Conservation (phyloP, 225 moss, liverwort and hornwort genomes). For the Bryoerythrophyllum caledonicum region DNA sequence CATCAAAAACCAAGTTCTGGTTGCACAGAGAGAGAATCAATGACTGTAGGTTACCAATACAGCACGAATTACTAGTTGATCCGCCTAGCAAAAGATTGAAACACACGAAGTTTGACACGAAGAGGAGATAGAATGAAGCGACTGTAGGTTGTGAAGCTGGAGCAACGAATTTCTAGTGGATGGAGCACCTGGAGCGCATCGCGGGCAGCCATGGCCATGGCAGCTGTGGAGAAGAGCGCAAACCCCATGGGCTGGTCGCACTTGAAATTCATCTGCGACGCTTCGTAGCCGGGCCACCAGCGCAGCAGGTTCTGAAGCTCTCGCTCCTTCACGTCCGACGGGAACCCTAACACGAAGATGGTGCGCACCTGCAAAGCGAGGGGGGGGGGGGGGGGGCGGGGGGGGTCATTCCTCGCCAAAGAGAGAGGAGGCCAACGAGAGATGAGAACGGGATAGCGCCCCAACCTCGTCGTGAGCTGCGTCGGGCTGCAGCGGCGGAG, state of each 20-base stretch:
- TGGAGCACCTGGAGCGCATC: slow-evolving; percentile 83
- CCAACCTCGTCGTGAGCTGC: slow-evolving; percentile 61
- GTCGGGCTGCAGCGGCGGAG: slow-evolving; percentile 56
- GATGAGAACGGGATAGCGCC: slow-evolving; percentile 7
- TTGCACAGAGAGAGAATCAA: slow-evolving; percentile 15
- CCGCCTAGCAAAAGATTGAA: too few relatives aligned
- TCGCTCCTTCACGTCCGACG: slow-evolving; percentile 91
- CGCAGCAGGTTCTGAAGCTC: slow-evolving; percentile 96
- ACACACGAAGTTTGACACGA: too few relatives aligned
- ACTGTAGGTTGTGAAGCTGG: too few relatives aligned
- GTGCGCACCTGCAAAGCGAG: slow-evolving; percentile 91
- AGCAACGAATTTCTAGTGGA: too few relatives aligned
- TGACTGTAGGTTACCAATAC: slow-evolving; percentile 5
- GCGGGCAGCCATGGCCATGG: slow-evolving; percentile 98
- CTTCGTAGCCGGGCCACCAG: slow-evolving; percentile 99
- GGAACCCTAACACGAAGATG: slow-evolving; percentile 93
- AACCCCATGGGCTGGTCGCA: slow-evolving; percentile 99
- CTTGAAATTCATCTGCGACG: slow-evolving; percentile 98
- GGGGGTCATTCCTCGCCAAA: too few relatives aligned
- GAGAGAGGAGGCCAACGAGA: not conserved
- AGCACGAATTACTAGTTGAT: not conserved
- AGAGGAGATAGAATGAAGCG: too few relatives aligned
- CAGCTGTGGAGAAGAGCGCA: slow-evolving; percentile 89
- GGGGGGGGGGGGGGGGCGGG: too few relatives aligned
- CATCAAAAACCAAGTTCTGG: slow-evolving; percentile 96